Conservation (phyloP, 305 asterid species). For the Coffea humblotiana region DNA sequence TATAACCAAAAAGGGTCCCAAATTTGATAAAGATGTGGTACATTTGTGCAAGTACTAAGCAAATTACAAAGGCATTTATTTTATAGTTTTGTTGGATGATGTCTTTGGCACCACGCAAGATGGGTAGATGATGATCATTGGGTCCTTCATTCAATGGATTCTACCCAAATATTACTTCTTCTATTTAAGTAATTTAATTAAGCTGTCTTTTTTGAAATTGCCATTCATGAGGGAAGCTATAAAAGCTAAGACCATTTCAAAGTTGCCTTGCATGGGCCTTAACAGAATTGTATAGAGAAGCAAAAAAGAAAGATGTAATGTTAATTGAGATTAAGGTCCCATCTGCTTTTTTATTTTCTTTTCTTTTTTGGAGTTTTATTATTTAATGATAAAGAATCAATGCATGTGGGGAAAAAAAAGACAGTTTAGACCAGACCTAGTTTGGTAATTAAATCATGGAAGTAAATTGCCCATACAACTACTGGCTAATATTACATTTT, state of each 20-base stretch:
- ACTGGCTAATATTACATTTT: neutral
- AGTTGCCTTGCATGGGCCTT: neutral
- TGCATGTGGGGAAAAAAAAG: neutral
- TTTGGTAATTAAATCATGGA: neutral
- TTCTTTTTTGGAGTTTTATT: neutral
- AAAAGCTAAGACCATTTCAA: neutral
- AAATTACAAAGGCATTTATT: neutral
- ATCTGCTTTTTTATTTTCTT: neutral
- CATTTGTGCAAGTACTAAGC: neutral
- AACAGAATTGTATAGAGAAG: neutral
- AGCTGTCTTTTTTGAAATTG: neutral
- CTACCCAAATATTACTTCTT: neutral
- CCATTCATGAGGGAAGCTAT: neutral
- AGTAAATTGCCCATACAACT: neutral
- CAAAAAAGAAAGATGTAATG: neutral
- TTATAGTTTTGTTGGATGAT: neutral
- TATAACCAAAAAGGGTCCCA: neutral
- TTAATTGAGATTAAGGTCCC: neutral
- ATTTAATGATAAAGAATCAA: neutral
- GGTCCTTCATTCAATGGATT: conserved; percentile 2
- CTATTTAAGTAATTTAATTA: neutral
- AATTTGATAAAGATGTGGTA: neutral
- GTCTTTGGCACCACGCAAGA: conserved; percentile 5
- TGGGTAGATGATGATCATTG: neutral
- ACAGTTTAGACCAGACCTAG: neutral